Conservation (phyloP, 108 stramenopile genomes). For the Parietichytrium sp. region DNA sequence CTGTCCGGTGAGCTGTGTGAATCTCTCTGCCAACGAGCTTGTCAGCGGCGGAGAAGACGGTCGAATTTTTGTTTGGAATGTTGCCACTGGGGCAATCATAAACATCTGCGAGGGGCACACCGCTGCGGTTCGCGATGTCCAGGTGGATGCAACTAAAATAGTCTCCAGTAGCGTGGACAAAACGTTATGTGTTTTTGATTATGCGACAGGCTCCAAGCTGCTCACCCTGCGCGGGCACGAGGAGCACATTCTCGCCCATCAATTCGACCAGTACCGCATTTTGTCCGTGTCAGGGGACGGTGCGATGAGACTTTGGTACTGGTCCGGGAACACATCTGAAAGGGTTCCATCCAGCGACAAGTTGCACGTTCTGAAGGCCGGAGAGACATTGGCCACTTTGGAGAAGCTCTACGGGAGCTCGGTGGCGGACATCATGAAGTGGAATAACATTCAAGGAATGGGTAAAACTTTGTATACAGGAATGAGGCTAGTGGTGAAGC, state of each 20-base stretch:
- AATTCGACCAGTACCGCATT: not conserved
- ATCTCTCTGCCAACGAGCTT: not conserved
- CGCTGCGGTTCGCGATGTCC: not conserved
- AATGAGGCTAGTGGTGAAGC: not conserved
- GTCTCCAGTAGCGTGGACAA: not conserved
- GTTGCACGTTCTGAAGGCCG: not conserved
- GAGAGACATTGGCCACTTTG: not conserved
- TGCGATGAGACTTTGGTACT: not conserved
- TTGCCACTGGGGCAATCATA: not conserved
- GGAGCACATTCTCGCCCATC: not conserved
- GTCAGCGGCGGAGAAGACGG: slow-evolving; percentile 30
- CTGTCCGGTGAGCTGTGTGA: slow-evolving; percentile 7
- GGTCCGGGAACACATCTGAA: slow-evolving; percentile 15
- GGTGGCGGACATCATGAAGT: not conserved
- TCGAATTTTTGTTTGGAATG: slow-evolving; percentile 15
- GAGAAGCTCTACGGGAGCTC: not conserved
- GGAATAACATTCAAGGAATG: slow-evolving; percentile 21
- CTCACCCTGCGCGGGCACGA: slow-evolving; percentile 34
- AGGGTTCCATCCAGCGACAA: not conserved
- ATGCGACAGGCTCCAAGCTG: not conserved
- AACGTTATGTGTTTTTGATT: not conserved
- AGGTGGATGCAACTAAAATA: not conserved
- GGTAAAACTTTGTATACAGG: not conserved
- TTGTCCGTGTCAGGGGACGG: not conserved
- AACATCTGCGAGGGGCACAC: slow-evolving; percentile 20